Percentiles rank a stretch among this genome's conserved stretches.
phyloP scores from a whole-genome alignment of 2,329 filamentous ascomycete species.

The Penicillium hordei region DNA sequence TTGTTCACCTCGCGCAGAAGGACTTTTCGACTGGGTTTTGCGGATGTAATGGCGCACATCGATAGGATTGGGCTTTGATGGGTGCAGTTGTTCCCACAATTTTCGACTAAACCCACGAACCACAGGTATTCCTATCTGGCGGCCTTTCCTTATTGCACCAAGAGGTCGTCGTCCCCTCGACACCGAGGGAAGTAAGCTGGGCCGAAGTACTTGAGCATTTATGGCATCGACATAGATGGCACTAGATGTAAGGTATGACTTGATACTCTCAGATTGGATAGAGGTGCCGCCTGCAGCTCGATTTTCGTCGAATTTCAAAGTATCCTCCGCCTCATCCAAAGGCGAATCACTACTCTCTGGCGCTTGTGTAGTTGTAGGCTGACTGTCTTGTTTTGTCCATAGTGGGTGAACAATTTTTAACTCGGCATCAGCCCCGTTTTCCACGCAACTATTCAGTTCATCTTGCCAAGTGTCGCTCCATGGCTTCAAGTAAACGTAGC shows the following conservation, averaged over 20 bases:
- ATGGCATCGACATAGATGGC: constrained; percentile 80
- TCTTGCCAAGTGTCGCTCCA: constrained; percentile 93
- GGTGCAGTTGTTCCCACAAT: constrained; percentile 73
- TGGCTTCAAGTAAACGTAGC: constrained; percentile 79
- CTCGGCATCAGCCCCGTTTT: constrained; percentile 85
- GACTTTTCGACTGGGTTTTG: constrained; percentile 37
- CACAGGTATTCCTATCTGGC: constrained; percentile 81
- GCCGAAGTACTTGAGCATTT: constrained; percentile 82
- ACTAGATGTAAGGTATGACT: constrained; percentile 70
- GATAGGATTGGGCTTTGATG: constrained; percentile 46
- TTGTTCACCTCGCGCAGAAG: constrained; percentile 27
- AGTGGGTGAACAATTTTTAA: constrained; percentile 83
- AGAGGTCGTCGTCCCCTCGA: constrained; percentile 82
- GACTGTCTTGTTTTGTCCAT: constrained; percentile 63
- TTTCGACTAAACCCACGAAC: constrained; percentile 81
- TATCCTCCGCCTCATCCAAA: constrained; percentile 18
- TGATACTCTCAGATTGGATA: constrained; percentile 49
- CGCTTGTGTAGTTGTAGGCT: constrained; percentile 40
- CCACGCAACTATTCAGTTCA: constrained; percentile 83
- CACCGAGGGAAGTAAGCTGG: constrained; percentile 77
- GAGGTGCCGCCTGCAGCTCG: constrained; percentile 42
- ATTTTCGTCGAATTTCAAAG: constrained; percentile 37
- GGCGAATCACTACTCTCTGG: constrained; percentile 28
- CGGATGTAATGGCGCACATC: constrained; percentile 46
- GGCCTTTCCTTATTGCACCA: constrained; percentile 78